Evolutionary conservation across 495 filamentous ascomycete genomes (phyloP).

Genomic region (Lasiosphaeris hirsuta): DNA sequence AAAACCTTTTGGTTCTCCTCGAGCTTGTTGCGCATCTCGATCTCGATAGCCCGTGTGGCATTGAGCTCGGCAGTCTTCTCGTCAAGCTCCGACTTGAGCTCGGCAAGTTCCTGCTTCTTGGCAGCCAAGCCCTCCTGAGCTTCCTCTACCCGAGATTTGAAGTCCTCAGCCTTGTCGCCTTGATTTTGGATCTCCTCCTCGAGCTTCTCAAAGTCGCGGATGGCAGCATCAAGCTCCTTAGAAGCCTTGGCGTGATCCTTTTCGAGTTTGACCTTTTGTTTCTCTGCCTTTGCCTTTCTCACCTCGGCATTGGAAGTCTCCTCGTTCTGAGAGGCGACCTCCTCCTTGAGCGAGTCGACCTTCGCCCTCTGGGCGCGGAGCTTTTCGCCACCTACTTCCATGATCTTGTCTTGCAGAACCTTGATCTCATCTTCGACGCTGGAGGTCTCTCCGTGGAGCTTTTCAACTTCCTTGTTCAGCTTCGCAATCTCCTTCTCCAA

Average conservation of each 20-base stretch:
- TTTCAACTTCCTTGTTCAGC: slow-evolving; percentile 73
- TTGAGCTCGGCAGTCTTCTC: slow-evolving; percentile 84
- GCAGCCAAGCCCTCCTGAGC: slow-evolving; percentile 74
- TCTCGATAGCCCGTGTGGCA: slow-evolving; percentile 82
- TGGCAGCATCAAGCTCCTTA: slow-evolving; percentile 68
- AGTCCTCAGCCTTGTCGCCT: slow-evolving; percentile 66
- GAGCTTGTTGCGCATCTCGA: slow-evolving; percentile 97
- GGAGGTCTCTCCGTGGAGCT: slow-evolving; percentile 73
- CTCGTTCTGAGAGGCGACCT: slow-evolving; percentile 76
- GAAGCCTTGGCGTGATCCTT: slow-evolving; percentile 72
- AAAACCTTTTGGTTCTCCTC: slow-evolving; percentile 93
- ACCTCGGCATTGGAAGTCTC: slow-evolving; percentile 82
- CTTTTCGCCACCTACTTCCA: slow-evolving; percentile 93
- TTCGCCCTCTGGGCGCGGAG: slow-evolving; percentile 86
- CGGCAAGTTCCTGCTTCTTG: slow-evolving; percentile 76
- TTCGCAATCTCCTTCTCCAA: slow-evolving; percentile 75
- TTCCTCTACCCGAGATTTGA: slow-evolving; percentile 73
- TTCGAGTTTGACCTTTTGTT: slow-evolving; percentile 81
- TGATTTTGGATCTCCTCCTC: slow-evolving; percentile 75
- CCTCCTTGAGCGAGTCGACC: slow-evolving; percentile 88
- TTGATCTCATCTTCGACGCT: slow-evolving; percentile 91
- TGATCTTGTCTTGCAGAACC: slow-evolving; percentile 88
- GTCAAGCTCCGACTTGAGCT: slow-evolving; percentile 81
- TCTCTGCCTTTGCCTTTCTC: slow-evolving; percentile 83
- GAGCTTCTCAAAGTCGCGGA: slow-evolving; percentile 68